These are phyloP conservation scores for Leishmania major DNA, from an alignment of 208 protist genomes.

Conservation along the genomic window DNA sequence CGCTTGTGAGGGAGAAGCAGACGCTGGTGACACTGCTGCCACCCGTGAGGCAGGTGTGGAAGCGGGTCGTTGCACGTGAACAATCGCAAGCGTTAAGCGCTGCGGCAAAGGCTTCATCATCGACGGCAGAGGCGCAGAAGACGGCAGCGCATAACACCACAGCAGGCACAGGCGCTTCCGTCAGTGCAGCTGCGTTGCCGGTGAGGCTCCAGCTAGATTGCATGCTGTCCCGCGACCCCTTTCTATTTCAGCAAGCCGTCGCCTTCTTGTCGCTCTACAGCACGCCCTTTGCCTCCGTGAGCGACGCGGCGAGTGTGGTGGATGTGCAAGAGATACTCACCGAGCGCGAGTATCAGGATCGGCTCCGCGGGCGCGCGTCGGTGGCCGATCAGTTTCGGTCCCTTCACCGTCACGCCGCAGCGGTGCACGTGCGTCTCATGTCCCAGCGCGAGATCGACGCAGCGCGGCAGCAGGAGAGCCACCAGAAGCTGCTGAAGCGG, in stretches of 20 bases:
- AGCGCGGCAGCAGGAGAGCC: constrained; percentile 41
- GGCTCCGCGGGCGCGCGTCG: constrained; percentile 55
- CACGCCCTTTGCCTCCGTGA: constrained; percentile 70
- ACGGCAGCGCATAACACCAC: not conserved
- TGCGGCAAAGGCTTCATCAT: not conserved
- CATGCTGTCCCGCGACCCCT: constrained; percentile 71
- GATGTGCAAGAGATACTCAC: constrained; percentile 83
- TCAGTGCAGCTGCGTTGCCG: not conserved
- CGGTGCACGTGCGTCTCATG: constrained; percentile 63
- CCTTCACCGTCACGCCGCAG: constrained; percentile 62
- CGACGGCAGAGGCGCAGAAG: not conserved
- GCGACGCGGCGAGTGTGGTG: constrained; percentile 56
- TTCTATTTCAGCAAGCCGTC: constrained; percentile 86
- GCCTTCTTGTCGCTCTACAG: constrained; percentile 74
- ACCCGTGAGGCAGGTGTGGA: constrained; percentile 22
- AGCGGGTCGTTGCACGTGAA: not conserved
- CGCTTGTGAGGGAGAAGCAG: constrained; percentile 18
- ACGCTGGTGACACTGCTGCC: constrained; percentile 21
- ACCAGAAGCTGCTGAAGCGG: constrained; percentile 76
- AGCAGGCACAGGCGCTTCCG: not conserved
- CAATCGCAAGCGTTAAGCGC: not conserved
- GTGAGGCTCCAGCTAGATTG: constrained; percentile 24
- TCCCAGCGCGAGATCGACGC: constrained; percentile 52
- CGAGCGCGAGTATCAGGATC: constrained; percentile 66
- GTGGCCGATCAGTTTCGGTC: constrained; percentile 82